These are phyloP conservation scores for Leersia perrieri DNA, from an alignment of 176 grass and related monocot genomes.

Conservation along the genomic window DNA sequence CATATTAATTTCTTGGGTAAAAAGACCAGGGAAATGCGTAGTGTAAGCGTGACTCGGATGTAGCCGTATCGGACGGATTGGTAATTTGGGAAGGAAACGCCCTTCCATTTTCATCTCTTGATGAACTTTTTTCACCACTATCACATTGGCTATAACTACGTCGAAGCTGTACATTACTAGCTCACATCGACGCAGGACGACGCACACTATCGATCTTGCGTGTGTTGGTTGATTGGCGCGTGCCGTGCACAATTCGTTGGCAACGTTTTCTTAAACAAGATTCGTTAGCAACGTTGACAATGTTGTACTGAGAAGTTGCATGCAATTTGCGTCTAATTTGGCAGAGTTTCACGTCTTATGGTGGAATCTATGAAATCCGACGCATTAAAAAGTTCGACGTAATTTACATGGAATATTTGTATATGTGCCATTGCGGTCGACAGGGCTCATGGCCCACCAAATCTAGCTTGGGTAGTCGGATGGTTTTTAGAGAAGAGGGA, in stretches of 20 bases:
- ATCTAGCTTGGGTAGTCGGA: too few relatives aligned
- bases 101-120: not conserved
- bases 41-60: not conserved
- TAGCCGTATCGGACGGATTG: not conserved
- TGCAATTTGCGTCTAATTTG: not conserved
- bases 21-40: not conserved
- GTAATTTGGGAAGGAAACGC: not conserved
- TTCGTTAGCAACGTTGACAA: not conserved
- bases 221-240: not conserved
- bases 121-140: not conserved
- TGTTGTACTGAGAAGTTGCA: not conserved
- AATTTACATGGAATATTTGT: too few relatives aligned
- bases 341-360: too few relatives aligned
- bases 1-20: not conserved
- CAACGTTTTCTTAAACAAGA: too few relatives aligned
- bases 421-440: too few relatives aligned
- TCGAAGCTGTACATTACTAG: too few relatives aligned
- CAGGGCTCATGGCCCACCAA: too few relatives aligned
- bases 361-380: too few relatives aligned
- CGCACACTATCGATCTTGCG: not conserved
- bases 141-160: too few relatives aligned
- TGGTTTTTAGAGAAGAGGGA: too few relatives aligned
- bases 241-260: too few relatives aligned
- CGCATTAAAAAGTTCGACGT: too few relatives aligned
- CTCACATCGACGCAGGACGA: not conserved